Conservation (phyloP, 306 rosid species). For the Vicia sativa region DNA sequence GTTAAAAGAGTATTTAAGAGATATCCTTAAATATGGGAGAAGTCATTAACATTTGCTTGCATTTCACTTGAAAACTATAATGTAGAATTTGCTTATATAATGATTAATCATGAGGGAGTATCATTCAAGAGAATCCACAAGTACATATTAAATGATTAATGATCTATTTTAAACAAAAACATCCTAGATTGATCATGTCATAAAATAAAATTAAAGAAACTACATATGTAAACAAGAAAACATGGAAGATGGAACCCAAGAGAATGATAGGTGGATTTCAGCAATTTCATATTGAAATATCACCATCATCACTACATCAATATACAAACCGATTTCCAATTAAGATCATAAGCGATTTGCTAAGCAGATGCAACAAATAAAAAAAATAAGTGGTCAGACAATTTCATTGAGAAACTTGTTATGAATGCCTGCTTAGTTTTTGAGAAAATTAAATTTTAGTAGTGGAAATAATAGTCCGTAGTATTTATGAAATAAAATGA, state of each 20-base stretch:
- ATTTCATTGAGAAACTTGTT: conserved; percentile 16
- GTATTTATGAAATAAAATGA: conserved; percentile 16
- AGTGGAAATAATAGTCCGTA: conserved; percentile 20
- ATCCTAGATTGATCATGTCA: conserved; percentile 2
- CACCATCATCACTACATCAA: conserved; percentile 30
- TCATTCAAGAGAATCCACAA: conserved; percentile 11
- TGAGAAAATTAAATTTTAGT: conserved; percentile 18
- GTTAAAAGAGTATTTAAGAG: no score
- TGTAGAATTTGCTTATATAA: no score
- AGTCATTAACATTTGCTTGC: no score
- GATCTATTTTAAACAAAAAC: conserved; percentile 14
- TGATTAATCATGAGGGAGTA: no score
- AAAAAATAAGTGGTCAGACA: conserved; percentile 28
- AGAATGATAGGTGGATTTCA: conserved; percentile 13
- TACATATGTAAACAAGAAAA: no score
- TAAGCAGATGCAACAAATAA: conserved; percentile 24
- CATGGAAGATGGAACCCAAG: no score
- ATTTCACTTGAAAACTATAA: no score
- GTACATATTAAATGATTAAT: conserved; percentile 20
- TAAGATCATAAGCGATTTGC: background rate
- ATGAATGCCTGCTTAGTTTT: conserved; percentile 11
- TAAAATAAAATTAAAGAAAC: background rate
- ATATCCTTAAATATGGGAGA: no score
- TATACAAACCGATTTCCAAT: conserved; percentile 7
- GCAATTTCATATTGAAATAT: conserved; percentile 15